These are phyloP conservation scores for Apiospora aurea DNA, from an alignment of 2,329 filamentous ascomycete species.

Conservation along the genomic window DNA sequence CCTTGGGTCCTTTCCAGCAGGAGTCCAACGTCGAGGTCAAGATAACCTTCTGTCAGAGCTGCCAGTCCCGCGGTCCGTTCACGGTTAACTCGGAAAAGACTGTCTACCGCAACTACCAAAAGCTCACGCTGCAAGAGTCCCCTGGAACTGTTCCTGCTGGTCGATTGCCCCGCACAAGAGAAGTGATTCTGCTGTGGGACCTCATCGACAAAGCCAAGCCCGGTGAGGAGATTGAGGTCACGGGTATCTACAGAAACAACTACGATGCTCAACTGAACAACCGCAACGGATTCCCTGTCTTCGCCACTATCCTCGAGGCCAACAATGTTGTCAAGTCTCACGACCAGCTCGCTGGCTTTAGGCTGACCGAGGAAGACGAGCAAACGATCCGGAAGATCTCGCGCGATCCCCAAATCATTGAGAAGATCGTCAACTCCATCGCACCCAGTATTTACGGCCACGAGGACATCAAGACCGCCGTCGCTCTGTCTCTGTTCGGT, in stretches of 20 bases:
- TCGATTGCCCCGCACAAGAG: constrained; percentile 88
- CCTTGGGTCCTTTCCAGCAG: constrained; percentile 94
- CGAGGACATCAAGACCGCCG: constrained; percentile 94
- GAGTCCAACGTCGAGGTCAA: constrained; percentile 97
- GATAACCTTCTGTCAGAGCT: constrained; percentile 95
- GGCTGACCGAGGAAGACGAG: constrained; percentile 94
- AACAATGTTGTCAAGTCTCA: constrained; percentile 98
- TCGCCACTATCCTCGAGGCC: constrained; percentile 95
- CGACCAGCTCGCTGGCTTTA: constrained; percentile 95
- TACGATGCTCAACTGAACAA: constrained; percentile 98
- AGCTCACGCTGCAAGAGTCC: constrained; percentile 94
- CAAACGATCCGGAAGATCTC: constrained; percentile 87
- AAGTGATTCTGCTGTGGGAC: constrained; percentile 96
- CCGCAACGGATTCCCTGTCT: constrained; percentile 97
- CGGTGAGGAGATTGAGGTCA: constrained; percentile 96
- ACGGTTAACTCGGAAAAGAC: constrained; percentile 97
- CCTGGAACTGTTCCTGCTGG: constrained; percentile 96
- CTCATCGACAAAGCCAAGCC: constrained; percentile 96
- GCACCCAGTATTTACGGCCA: constrained; percentile 98
- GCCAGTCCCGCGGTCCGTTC: constrained; percentile 93
- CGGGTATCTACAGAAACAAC: constrained; percentile 96
- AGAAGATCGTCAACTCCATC: constrained; percentile 91
- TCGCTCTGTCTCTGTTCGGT: constrained; percentile 92
- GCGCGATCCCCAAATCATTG: constrained; percentile 87
- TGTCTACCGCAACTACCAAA: constrained; percentile 98